Percentiles rank a stretch among this genome's conserved stretches.
Evolutionary conservation across 805 yeast genomes (phyloP).

Genomic region (Grigorovia yakushimaensis): DNA sequence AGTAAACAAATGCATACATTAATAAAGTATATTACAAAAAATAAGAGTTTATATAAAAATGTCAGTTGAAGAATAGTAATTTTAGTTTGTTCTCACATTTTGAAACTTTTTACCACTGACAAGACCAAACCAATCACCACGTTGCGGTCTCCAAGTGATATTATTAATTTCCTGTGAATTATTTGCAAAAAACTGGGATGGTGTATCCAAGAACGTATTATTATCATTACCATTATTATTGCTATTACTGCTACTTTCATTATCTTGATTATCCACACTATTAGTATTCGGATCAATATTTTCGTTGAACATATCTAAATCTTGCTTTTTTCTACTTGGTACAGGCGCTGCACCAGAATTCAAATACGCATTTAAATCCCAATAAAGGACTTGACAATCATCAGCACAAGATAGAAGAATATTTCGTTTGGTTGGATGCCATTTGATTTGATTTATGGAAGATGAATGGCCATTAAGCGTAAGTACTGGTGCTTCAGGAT

Average conservation of each 20-base stretch:
- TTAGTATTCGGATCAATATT: not conserved
- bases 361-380: conserved; percentile 44
- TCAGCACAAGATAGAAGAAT: conserved; percentile 56
- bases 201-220: conserved; percentile 14
- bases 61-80: not conserved
- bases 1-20: not conserved
- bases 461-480: conserved; percentile 58
- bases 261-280: not conserved
- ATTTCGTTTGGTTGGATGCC: conserved; percentile 71
- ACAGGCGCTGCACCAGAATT: conserved; percentile 1
- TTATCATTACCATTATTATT: not conserved
- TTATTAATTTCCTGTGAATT: conserved; percentile 68
- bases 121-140: conserved; percentile 73
- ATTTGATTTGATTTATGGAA: conserved; percentile 60
- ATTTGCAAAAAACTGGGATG: conserved; percentile 39
- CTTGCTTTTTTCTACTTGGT: not conserved
- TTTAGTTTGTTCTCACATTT: conserved; percentile 19
- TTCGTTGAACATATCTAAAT: not conserved
- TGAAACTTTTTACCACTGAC: conserved; percentile 31
- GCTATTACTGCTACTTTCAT: not conserved
- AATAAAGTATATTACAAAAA: not conserved
- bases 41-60: no score
- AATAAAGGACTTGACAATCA: conserved; percentile 61
- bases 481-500: conserved; percentile 76
- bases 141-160: conserved; percentile 53